Conservation (phyloP, 805 yeast species). For the Myxozyma geophila region DNA sequence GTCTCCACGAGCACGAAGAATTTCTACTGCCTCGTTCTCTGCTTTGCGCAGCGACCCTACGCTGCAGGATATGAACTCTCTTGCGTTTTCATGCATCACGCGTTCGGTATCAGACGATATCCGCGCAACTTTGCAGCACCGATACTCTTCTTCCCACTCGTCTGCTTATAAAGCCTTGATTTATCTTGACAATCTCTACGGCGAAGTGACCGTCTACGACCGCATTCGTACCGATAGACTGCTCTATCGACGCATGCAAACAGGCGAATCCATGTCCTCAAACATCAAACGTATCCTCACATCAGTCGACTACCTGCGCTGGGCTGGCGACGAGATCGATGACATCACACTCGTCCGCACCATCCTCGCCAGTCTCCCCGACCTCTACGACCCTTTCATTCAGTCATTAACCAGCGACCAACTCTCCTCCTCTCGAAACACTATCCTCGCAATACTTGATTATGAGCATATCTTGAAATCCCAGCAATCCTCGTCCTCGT, state of each 20-base stretch:
- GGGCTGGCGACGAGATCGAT: slow-evolving; percentile 20
- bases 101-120: slow-evolving; percentile 15
- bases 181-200: slow-evolving; percentile 12
- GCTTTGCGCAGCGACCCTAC: not conserved
- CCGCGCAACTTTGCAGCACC: not conserved
- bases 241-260: slow-evolving; percentile 8
- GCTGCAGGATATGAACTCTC: not conserved
- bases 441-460: slow-evolving; percentile 12
- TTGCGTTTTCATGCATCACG: slow-evolving; percentile 18
- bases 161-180: slow-evolving; percentile 17
- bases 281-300: slow-evolving; percentile 11
- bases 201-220: slow-evolving; percentile 19
- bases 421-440: slow-evolving; percentile 2
- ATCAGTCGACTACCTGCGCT: slow-evolving; percentile 21
- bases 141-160: not conserved
- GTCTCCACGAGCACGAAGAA: not conserved
- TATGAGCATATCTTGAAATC: not conserved
- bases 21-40: not conserved
- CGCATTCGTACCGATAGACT: slow-evolving; percentile 19
- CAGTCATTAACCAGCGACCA: slow-evolving; percentile 11
- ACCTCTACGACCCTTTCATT: slow-evolving; percentile 15
- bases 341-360: slow-evolving; percentile 18
- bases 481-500: not conserved
- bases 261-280: slow-evolving; percentile 1
- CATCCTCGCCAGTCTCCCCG: slow-evolving; percentile 26